A percentile compares a stretch with the other conserved stretches of the same genome.
phyloP scores from a whole-genome alignment of 179 eudicot species.

The Silene noctiflora region DNA sequence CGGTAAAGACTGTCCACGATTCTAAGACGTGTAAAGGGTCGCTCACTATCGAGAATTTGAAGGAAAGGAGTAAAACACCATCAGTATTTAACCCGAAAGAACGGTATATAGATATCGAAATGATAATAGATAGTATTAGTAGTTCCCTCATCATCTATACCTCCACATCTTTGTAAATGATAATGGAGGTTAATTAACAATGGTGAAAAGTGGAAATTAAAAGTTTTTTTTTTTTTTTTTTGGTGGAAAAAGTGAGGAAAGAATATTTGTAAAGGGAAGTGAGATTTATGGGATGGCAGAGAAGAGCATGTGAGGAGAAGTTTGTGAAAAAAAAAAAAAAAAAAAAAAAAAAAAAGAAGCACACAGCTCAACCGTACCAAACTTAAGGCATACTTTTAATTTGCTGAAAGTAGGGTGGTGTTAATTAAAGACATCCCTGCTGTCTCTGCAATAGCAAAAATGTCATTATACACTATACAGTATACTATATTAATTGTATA shows the following conservation, averaged over 20 bases:
- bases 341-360: too few relatives aligned
- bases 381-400: background rate
- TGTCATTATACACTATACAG: background rate
- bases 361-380: constrained; percentile 18
- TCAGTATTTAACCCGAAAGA: constrained; percentile 39
- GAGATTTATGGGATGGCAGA: constrained; percentile 30
- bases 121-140: constrained; percentile 1
- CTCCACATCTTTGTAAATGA: constrained; percentile 14
- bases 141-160: constrained; percentile 10
- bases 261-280: constrained; percentile 27
- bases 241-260: background rate
- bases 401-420: constrained; percentile 2
- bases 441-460: background rate
- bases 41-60: constrained; percentile 47
- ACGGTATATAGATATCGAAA: background rate
- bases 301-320: constrained; percentile 27
- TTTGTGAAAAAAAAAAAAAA: constrained; percentile 16
- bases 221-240: too few relatives aligned
- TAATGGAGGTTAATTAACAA: background rate
- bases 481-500: too few relatives aligned
- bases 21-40: constrained; percentile 58
- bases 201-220: background rate
- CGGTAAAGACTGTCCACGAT: constrained; percentile 47
- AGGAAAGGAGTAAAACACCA: constrained; percentile 64
- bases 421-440: constrained; percentile 5